These are phyloP conservation scores for Wickerhamomyces ciferrii DNA, from an alignment of 805 yeast genomes.

Conservation along the genomic window DNA sequence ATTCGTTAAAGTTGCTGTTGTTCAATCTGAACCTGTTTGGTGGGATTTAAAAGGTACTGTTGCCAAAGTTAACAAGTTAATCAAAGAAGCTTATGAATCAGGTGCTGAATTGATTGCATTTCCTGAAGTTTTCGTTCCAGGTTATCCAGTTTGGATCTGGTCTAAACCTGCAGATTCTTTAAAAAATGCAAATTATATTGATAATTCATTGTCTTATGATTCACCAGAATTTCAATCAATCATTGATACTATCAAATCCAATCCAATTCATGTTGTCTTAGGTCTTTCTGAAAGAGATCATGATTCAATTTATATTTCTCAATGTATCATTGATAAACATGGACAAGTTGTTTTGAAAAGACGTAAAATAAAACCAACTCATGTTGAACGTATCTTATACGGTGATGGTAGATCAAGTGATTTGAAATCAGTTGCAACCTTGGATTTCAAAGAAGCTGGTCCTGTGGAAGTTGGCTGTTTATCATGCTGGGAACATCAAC, in stretches of 20 bases:
- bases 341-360: conserved; percentile 9
- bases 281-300: conserved; percentile 12
- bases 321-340: conserved; percentile 2
- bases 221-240: conserved; percentile 1
- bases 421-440: conserved; percentile 8
- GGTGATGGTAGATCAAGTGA: conserved; percentile 12
- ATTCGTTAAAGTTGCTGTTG: conserved; percentile 12
- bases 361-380: conserved; percentile 20
- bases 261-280: conserved; percentile 4
- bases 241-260: background rate
- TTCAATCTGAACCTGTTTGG: conserved; percentile 17
- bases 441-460: conserved; percentile 7
- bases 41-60: conserved; percentile 11
- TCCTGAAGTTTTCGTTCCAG: conserved; percentile 17
- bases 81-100: conserved; percentile 11
- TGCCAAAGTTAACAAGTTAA: conserved; percentile 7
- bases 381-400: conserved; percentile 17
- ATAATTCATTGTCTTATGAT: conserved; percentile 7
- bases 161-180: conserved; percentile 4
- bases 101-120: conserved; percentile 16
- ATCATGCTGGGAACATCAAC: conserved; percentile 20
- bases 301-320: conserved; percentile 14
- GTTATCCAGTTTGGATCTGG: conserved; percentile 12
- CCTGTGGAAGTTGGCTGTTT: conserved; percentile 13
- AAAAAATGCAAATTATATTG: conserved; percentile 1